Conservation (phyloP, 169 alveolate species). For the Eimeria brunetti region DNA sequence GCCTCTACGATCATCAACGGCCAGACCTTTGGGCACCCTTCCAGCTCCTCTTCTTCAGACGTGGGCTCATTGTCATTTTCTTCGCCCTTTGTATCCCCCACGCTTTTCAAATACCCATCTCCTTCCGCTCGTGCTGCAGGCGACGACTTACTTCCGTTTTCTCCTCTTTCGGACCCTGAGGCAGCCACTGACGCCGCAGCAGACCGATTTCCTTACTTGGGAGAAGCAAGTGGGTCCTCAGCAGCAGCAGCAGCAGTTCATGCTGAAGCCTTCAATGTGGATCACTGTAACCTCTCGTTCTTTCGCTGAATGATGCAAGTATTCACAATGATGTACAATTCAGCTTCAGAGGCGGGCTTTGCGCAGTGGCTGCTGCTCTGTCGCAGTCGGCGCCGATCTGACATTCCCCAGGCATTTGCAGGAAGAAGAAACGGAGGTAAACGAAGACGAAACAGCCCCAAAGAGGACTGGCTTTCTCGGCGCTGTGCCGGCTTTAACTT, state of each 20-base stretch:
- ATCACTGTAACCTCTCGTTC: not conserved
- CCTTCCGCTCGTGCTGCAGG: not conserved
- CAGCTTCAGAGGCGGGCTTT: not conserved
- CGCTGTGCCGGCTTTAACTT: conserved; percentile 14
- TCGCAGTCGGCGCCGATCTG: not conserved
- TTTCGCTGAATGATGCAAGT: not conserved
- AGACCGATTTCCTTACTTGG: conserved; percentile 3
- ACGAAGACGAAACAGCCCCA: conserved; percentile 21
- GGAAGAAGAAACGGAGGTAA: not conserved
- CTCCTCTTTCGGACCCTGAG: not conserved
- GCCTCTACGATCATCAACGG: conserved; percentile 62
- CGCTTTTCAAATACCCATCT: not conserved
- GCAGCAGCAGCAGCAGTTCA: not conserved
- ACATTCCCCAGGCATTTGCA: conserved; percentile 22
- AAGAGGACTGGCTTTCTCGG: conserved; percentile 62
- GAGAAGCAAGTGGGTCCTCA: conserved; percentile 8
- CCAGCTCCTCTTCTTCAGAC: not conserved
- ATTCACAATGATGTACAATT: not conserved
- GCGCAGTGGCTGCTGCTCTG: not conserved
- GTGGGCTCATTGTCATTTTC: not conserved
- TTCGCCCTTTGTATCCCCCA: conserved; percentile 33
- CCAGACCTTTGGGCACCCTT: conserved; percentile 24
- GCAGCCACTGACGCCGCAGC: not conserved
- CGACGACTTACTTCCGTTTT: not conserved
- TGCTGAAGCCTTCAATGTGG: not conserved